Conservation (phyloP, 2,329 filamentous ascomycete genomes). For the Trichoderma koningiopsis region DNA sequence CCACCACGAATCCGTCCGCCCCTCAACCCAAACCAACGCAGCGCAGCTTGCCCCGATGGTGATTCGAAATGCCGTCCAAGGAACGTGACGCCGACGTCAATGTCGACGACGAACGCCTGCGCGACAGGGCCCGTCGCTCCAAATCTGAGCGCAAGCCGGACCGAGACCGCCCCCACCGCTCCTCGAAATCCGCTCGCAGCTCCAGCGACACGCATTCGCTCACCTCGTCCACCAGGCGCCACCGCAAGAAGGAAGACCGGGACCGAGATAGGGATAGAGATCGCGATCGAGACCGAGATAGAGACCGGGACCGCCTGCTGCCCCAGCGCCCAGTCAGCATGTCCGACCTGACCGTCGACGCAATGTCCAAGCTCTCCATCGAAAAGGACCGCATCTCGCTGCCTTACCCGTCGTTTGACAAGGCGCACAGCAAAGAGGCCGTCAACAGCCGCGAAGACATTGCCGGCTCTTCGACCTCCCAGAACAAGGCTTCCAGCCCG, state of each 20-base stretch:
- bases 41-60: conserved; percentile 34
- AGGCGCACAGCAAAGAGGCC: conserved; percentile 87
- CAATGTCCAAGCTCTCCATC: conserved; percentile 44
- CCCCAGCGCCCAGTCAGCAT: conserved; percentile 40
- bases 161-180: conserved; percentile 38
- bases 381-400: conserved; percentile 54
- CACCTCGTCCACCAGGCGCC: conserved; percentile 41
- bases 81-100: conserved; percentile 46
- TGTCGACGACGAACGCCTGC: conserved; percentile 42
- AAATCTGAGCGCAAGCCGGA: conserved; percentile 44
- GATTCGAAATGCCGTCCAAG: conserved; percentile 45
- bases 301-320: conserved; percentile 40
- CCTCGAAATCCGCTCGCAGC: conserved; percentile 44
- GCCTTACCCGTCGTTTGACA: conserved; percentile 83
- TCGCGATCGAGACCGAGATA: conserved; percentile 37
- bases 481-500: conserved; percentile 38
- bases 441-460: conserved; percentile 65
- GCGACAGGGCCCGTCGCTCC: conserved; percentile 45
- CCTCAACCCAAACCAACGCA: neutral
- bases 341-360: conserved; percentile 49
- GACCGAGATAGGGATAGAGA: conserved; percentile 43
- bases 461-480: conserved; percentile 34
- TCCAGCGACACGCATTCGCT: conserved; percentile 48
- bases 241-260: conserved; percentile 36
- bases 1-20: neutral